Evolutionary conservation across 768 basidiomycete genomes (phyloP).

Genomic region (Leccinum obscurum): DNA sequence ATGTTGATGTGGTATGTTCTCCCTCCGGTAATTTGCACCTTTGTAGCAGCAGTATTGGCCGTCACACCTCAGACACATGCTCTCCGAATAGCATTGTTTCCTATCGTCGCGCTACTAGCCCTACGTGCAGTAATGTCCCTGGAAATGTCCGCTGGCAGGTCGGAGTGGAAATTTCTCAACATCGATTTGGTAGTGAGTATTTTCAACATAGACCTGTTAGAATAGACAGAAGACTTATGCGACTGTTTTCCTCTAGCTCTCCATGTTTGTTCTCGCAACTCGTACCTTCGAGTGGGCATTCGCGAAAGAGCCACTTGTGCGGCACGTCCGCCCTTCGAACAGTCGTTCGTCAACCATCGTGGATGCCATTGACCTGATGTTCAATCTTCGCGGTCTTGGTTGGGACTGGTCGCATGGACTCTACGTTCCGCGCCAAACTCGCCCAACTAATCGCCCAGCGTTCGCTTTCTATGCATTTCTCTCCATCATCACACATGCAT

Average conservation of each 20-base stretch:
- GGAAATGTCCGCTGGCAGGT: constrained; percentile 11
- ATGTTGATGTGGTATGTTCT: constrained; percentile 39
- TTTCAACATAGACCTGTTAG: background rate
- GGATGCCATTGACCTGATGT: constrained; percentile 51
- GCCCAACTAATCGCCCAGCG: constrained; percentile 36
- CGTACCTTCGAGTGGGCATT: constrained; percentile 24
- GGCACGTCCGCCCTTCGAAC: constrained; percentile 10
- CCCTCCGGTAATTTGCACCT: constrained; percentile 46
- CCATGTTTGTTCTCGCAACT: constrained; percentile 11
- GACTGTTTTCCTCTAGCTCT: constrained; percentile 4
- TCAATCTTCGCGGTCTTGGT: constrained; percentile 55
- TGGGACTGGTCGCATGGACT: constrained; percentile 55
- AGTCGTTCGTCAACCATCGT: constrained; percentile 2
- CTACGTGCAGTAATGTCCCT: constrained; percentile 37
- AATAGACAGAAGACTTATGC: background rate
- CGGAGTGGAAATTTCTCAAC: constrained; percentile 6
- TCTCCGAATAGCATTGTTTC: constrained; percentile 47
- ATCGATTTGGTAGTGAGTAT: constrained; percentile 13
- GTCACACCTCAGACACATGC: constrained; percentile 44
- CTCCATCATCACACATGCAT: constrained; percentile 36
- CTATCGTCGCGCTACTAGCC: constrained; percentile 43
- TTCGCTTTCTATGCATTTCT: constrained; percentile 40
- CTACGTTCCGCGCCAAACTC: constrained; percentile 37
- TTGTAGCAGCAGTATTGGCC: constrained; percentile 49
- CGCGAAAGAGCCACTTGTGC: constrained; percentile 12